These are phyloP conservation scores for Geranium incanum DNA, from an alignment of 441 rosid species.

Conservation along the genomic window DNA sequence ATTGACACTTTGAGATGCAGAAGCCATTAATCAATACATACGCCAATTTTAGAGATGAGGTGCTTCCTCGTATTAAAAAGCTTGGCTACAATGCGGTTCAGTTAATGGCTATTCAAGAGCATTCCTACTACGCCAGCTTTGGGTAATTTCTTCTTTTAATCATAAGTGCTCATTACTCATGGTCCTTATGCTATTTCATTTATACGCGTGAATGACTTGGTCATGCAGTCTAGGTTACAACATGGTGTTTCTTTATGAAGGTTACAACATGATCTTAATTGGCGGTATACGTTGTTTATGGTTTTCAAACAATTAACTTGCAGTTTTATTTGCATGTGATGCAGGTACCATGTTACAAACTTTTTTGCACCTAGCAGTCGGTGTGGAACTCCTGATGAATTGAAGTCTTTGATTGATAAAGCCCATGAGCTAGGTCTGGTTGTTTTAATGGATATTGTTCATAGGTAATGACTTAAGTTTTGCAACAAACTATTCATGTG, in stretches of 20 bases:
- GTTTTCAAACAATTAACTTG: conserved; percentile 17
- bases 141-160: conserved; percentile 49
- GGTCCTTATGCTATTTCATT: conserved; percentile 11
- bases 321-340: conserved; percentile 27
- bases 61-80: conserved; percentile 91
- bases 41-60: conserved; percentile 86
- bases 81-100: conserved; percentile 97
- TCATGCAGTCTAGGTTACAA: background rate
- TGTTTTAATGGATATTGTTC: conserved; percentile 98
- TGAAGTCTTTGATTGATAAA: conserved; percentile 86
- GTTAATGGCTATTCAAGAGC: conserved; percentile 98
- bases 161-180: background rate
- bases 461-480: conserved; percentile 47
- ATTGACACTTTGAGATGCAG: conserved; percentile 38
- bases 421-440: conserved; percentile 92
- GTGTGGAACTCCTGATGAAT: conserved; percentile 96
- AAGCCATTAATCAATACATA: conserved; percentile 82
- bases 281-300: background rate
- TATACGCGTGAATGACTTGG: background rate
- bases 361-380: conserved; percentile 97
- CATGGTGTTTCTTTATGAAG: background rate
- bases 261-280: conserved; percentile 12
- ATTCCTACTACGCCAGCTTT: conserved; percentile 94
- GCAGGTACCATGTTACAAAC: conserved; percentile 94
- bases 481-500: conserved; percentile 11